Evolutionary conservation across 169 alveolate genomes (phyloP), one percentile per base, ranked within the genome.

Genomic region (Cryptosporidium viatorum): DNA sequence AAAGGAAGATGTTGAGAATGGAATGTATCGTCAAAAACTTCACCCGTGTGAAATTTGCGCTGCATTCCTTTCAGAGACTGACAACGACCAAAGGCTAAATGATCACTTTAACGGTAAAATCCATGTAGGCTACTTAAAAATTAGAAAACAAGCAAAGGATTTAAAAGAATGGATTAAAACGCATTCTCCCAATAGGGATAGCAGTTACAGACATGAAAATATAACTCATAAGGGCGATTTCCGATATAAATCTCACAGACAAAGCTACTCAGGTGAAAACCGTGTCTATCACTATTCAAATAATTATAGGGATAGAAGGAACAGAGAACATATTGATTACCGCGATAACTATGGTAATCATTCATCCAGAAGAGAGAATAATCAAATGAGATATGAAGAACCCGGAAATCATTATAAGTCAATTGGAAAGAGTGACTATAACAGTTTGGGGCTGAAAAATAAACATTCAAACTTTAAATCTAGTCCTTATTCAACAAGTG

Each of bases 1-100:
- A 91, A 91, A 91, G 4, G 95, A 93, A 43, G 92, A 84, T 65
- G 94, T 92, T 26, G 96, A 95, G 1, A 94, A 94, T 50, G 91
- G 93, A 26, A 85, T 91, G 70, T 92, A 91, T 31, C 94, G 92
- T 29, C 94, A 92, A 65, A 93, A 92, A 39, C 93, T 94, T 29
- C 93, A 93, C 60, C 96, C 97, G 2, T 94, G 97, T 52, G 96
- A 94, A 70, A 93, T 94, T 6, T 94, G 97, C 86, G 97, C 96
- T 18, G 97, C 97, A 26, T 71, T 94, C 35, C 92, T 94, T 0
- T 93, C 96, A 18, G 96, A 94, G 84, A 84, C 91, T 29, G 84
- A 39, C 58, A 93, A 92, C 62, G 97, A 94, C 75, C 94, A 94
- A 29, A 85, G 96, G 16, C 68, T 94, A 33, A 92, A 93, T 23